A percentile compares a stretch with the other conserved stretches of the same genome.
Evolutionary conservation across 2,329 filamentous ascomycete species (phyloP).

Genomic region (Geoglossum cookeanum): DNA sequence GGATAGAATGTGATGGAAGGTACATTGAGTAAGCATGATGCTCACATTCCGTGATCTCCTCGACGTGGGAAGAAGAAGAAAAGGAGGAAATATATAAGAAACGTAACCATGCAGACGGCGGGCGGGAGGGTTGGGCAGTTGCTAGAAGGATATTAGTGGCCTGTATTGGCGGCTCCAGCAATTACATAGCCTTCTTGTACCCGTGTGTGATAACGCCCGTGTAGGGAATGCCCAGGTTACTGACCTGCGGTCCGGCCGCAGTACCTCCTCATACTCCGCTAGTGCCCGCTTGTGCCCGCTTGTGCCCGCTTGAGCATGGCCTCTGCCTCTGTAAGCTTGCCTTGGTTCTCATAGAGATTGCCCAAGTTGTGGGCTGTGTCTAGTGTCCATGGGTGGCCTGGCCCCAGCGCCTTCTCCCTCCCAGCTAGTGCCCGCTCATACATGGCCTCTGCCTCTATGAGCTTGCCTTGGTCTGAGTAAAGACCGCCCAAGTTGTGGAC

Average conservation of each 20-base stretch:
- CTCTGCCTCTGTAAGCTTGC: not conserved
- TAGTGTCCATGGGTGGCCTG: not conserved
- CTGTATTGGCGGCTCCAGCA: not conserved
- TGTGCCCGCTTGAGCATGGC: not conserved
- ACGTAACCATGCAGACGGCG: not conserved
- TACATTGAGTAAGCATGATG: not conserved
- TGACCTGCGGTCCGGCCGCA: not conserved
- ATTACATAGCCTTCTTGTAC: not conserved
- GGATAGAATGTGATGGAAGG: not conserved
- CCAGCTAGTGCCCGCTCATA: not conserved
- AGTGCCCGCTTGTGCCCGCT: not conserved
- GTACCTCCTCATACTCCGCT: not conserved
- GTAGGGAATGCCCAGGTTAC: too few relatives aligned
- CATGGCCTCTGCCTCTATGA: not conserved
- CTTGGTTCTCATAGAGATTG: slow-evolving; percentile 1
- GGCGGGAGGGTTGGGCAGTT: not conserved
- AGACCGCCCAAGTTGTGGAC: not conserved
- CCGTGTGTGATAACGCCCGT: not conserved
- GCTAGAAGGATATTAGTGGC: too few relatives aligned
- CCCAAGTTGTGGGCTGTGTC: not conserved
- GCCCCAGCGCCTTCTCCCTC: not conserved
- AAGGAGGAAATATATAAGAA: not conserved
- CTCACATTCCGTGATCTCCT: not conserved
- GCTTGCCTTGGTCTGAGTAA: not conserved
- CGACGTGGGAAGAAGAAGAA: not conserved